Base-by-base conservation (phyloP, 306 rosid genomes). In the Gastrolobium villosum region DNA sequence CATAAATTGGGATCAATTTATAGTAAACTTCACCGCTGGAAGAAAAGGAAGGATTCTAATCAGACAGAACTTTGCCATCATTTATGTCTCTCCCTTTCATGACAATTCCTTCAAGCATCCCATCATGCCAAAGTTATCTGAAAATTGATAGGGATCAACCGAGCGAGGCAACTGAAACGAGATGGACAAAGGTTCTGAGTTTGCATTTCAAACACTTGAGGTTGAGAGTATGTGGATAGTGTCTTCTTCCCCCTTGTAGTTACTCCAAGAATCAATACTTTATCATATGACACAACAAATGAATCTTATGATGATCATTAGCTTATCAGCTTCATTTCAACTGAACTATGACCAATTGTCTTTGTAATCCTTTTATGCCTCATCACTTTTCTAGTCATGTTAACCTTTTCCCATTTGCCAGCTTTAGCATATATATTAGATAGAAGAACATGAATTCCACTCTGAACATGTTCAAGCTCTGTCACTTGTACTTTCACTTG, bases 401-500 rank as follows among this genome's bases (percentile, higher is more conserved):
- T 82, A 45, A 84, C 93, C 54, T 90, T 91, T 76, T 91, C 86
- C 98, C 97, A 91, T 77, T 69, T 83, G 26, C 91, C 84, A 10
- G 90, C 94, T 55, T 69, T 85, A 10, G 97, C 94, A 79, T 87
- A 88, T 84, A 91, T 91, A 72, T 93, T 94, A 26, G 97, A 90
- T 28, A 94, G 81, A 77, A 91, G 90, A 77, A 87, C 89, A 65
- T 82, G 82, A 49, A 87, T 87, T 54, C 97, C 98, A 76, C 96
- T 86, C 9, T 79, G 70, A 68, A 76, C 74, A 80, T 86, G 90
- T 68, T 80, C 83, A 66, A 90, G 65, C 82, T 88, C 79, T 41
- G 77, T 61, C 14, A 91, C 59, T 39, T 39, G 81, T 28, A 48
- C 41, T 55, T 80, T 90, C 65, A 90, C 86, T 79, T 52, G 71